These are phyloP conservation scores for Flaveria linearis DNA, from an alignment of 129 eudicot species.

Conservation along the genomic window DNA sequence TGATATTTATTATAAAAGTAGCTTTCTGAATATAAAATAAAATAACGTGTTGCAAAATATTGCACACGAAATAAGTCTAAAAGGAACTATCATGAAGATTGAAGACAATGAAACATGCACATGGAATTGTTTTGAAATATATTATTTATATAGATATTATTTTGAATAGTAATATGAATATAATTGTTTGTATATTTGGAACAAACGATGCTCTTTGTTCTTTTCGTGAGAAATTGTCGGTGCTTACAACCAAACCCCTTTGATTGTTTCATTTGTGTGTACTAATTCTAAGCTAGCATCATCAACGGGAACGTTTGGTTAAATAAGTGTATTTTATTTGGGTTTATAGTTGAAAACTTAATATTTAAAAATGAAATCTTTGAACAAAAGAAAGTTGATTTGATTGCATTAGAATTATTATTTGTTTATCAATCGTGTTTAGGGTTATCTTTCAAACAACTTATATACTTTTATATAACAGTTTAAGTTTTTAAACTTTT, in stretches of 20 bases:
- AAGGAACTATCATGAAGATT: no score
- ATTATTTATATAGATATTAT: not conserved
- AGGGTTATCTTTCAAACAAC: no score
- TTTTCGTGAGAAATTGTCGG: conserved; percentile 10
- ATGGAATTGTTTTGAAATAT: conserved; percentile 12
- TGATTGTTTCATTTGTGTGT: conserved; percentile 4
- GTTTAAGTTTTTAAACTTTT: no score
- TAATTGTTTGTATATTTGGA: not conserved
- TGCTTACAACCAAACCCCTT: conserved; percentile 5
- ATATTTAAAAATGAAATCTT: no score
- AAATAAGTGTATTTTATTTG: not conserved
- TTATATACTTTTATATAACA: no score
- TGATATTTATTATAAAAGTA: not conserved
- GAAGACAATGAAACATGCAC: conserved; percentile 13
- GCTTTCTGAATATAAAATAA: not conserved
- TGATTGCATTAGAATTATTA: no score
- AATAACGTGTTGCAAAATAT: not conserved
- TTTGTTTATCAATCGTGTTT: no score
- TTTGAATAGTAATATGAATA: not conserved
- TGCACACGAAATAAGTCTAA: no score
- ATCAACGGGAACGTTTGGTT: not conserved
- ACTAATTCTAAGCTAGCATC: conserved; percentile 3
- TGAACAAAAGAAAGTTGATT: no score
- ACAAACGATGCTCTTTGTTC: not conserved
- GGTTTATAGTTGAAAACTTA: no score